Evolutionary conservation across 176 grass and related monocot species (phyloP).

Genomic region (Cenchrus purpureus): DNA sequence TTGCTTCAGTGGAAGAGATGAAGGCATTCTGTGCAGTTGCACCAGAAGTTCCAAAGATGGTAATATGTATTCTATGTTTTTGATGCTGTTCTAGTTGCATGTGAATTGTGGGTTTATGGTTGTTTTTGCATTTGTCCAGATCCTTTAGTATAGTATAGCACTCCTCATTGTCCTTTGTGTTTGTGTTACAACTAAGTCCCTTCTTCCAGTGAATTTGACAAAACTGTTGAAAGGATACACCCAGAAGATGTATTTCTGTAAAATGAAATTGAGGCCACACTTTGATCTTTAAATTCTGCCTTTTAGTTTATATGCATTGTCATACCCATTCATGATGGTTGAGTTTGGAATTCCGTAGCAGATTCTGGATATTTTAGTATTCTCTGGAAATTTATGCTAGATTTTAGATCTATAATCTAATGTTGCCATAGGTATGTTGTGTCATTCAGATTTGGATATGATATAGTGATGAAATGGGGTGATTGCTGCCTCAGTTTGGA

Average conservation of each 20-base stretch:
- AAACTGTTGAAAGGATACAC: not conserved
- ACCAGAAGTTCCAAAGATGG: conserved; percentile 93
- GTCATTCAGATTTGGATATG: not conserved
- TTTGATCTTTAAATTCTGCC: not conserved
- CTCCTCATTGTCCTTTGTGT: not conserved
- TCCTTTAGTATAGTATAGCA: not conserved
- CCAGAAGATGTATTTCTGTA: not conserved
- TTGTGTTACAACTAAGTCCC: conserved; percentile 4
- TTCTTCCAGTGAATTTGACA: conserved; percentile 14
- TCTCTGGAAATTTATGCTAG: not conserved
- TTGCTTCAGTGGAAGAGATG: conserved; percentile 95
- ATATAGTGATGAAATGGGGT: not conserved
- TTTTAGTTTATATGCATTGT: conserved; percentile 7
- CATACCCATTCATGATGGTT: not conserved
- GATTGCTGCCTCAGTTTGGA: not conserved
- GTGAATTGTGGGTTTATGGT: not conserved
- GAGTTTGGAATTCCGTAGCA: not conserved
- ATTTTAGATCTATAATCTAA: not conserved
- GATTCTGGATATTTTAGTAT: conserved; percentile 26
- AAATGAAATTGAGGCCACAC: not conserved
- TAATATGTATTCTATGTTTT: conserved; percentile 41
- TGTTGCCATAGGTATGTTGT: not conserved
- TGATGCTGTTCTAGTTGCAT: conserved; percentile 7
- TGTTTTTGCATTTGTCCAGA: not conserved
- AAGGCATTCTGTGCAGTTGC: conserved; percentile 71